Conservation (phyloP, 805 yeast species). For the Saccharomycopsis fermentans region DNA sequence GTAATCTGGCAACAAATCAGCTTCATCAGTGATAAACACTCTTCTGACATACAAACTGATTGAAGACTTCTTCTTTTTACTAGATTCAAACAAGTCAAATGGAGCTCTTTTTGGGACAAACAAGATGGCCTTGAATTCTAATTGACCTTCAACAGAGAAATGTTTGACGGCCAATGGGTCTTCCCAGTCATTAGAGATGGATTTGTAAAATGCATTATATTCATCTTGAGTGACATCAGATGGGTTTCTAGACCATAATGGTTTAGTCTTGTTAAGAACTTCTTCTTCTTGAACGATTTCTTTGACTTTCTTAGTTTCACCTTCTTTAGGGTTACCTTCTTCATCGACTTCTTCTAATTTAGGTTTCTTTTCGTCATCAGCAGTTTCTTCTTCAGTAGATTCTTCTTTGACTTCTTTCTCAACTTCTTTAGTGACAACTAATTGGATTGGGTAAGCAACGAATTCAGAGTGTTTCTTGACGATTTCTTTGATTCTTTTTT, state of each 20-base stretch:
- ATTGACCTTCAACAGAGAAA: slow-evolving; percentile 99
- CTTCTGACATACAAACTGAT: slow-evolving; percentile 98
- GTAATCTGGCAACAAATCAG: slow-evolving; percentile 99
- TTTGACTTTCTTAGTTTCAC: slow-evolving; percentile 79
- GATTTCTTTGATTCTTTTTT: slow-evolving; percentile 98
- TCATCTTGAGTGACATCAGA: slow-evolving; percentile 95
- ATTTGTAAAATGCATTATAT: slow-evolving; percentile 98
- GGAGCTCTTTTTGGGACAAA: slow-evolving; percentile 99
- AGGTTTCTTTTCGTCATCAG: slow-evolving; percentile 54
- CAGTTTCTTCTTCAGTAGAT: slow-evolving; percentile 49
- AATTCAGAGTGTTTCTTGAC: slow-evolving; percentile 99
- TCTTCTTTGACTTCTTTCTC: slow-evolving; percentile 93
- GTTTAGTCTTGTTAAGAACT: slow-evolving; percentile 98
- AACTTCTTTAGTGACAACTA: slow-evolving; percentile 96
- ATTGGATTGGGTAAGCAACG: slow-evolving; percentile 97
- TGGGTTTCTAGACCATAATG: slow-evolving; percentile 99
- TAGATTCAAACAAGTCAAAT: slow-evolving; percentile 89
- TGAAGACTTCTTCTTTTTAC: slow-evolving; percentile 96
- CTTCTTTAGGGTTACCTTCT: slow-evolving; percentile 60
- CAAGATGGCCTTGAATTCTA: slow-evolving; percentile 96
- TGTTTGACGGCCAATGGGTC: slow-evolving; percentile 99
- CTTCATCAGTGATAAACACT: slow-evolving; percentile 99
- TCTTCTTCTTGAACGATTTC: slow-evolving; percentile 93
- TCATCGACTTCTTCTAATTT: slow-evolving; percentile 69
- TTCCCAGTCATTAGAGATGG: slow-evolving; percentile 99